Percentiles rank a stretch among this genome's conserved stretches.
phyloP scores from a whole-genome alignment of 1,284 basidiomycete genomes.

The Boletus calvinii region DNA sequence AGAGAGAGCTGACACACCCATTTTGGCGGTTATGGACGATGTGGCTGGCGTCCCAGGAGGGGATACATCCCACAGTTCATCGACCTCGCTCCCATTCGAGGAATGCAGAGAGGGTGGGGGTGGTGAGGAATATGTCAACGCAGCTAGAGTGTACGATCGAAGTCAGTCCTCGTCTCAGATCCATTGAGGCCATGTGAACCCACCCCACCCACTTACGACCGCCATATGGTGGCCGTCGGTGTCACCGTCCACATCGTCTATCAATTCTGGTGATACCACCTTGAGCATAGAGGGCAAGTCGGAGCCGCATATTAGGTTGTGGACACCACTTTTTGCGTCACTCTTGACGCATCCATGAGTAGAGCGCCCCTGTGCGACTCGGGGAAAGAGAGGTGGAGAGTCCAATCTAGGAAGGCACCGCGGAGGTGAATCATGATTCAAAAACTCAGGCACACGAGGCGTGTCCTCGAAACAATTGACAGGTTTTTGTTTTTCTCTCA shows the following conservation, averaged over 20 bases:
- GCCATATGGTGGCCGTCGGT: conserved; percentile 47
- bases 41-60: conserved; percentile 36
- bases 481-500: not conserved
- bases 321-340: not conserved
- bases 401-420: conserved; percentile 30
- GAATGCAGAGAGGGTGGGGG: conserved; percentile 37
- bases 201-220: conserved; percentile 60
- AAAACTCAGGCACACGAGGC: conserved; percentile 34
- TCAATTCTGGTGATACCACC: conserved; percentile 20
- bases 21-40: conserved; percentile 38
- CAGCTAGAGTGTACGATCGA: conserved; percentile 15
- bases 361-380: conserved; percentile 20
- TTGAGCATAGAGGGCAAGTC: conserved; percentile 22
- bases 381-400: conserved; percentile 50
- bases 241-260: conserved; percentile 42
- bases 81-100: conserved; percentile 38
- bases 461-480: conserved; percentile 3
- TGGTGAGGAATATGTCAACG: conserved; percentile 31
- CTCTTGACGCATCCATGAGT: not conserved
- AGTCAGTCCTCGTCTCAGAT: conserved; percentile 7
- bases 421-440: conserved; percentile 30
- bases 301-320: conserved; percentile 3
- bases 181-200: conserved; percentile 19
- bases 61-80: conserved; percentile 46
- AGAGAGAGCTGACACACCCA: conserved; percentile 37